Evolutionary conservation across 495 filamentous ascomycete species (phyloP).

Genomic region (Daldinia grandis): DNA sequence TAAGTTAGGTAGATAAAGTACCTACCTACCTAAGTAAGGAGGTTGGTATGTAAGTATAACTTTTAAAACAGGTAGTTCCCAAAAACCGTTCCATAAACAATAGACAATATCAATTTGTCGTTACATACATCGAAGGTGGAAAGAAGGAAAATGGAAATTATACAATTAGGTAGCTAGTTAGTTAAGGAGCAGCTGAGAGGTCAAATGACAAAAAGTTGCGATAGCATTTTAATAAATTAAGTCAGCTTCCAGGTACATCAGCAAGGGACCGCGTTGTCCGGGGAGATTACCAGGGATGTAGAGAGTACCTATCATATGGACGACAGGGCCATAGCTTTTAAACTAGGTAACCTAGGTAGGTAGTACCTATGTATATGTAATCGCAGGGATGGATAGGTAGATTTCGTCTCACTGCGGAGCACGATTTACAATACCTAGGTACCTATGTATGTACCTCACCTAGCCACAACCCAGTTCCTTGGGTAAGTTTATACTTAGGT

Average conservation of each 20-base stretch:
- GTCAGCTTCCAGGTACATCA: constrained; percentile 12
- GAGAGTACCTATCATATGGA: constrained; percentile 12
- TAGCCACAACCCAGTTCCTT: constrained; percentile 11
- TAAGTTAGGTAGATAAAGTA: background rate
- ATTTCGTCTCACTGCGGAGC: constrained; percentile 17
- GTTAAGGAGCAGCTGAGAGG: constrained; percentile 11
- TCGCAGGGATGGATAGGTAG: constrained; percentile 8
- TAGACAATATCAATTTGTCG: constrained; percentile 11
- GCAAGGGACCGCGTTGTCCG: constrained; percentile 29
- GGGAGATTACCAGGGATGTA: constrained; percentile 6
- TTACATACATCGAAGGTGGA: constrained; percentile 10
- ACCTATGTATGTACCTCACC: background rate
- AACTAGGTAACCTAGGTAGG: no score
- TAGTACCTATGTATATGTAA: background rate
- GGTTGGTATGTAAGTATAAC: constrained; percentile 12
- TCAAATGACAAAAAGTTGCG: constrained; percentile 13
- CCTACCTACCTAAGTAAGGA: background rate
- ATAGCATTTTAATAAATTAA: constrained; percentile 29
- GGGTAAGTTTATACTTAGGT: background rate
- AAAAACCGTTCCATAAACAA: background rate
- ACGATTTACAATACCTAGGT: background rate
- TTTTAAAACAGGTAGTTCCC: constrained; percentile 16
- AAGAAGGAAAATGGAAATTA: constrained; percentile 5
- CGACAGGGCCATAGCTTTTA: constrained; percentile 17
- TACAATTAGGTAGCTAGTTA: no score